Base-by-base conservation (phyloP, 106 monocot species). In the Phalaenopsis equestris region DNA sequence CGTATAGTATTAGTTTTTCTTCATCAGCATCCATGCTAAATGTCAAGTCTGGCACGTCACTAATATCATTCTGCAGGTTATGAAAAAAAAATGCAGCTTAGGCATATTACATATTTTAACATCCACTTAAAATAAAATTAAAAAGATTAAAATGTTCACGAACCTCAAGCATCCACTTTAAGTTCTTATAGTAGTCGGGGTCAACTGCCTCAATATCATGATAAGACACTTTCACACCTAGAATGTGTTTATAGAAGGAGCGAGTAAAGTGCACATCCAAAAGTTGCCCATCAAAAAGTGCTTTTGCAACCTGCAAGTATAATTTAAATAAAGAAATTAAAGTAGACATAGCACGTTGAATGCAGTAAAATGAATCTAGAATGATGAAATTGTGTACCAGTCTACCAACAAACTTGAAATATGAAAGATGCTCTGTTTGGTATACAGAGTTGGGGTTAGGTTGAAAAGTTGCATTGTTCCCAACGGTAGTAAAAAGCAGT, bases 81-180 rank as follows among this genome's bases (percentile, higher is more conserved):
- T 81, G 76, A 39, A 30, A 38, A 41, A 3, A 56, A 73, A 75
- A 19, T 75, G 57, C 11, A 75, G 17, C 57, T 73, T 41, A 18
- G 9, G 3, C 14, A 30, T 18, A 65, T 67, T 47, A 67, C 15
- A 52, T 52, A 30, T 61, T 48, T 36, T 47, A 65, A 9, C 18
- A 41, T 14, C 76, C 43, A 8, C 36, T 47, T 76, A 67, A 75
- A 5, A 55, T 41, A 30, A 6, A 39, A 21, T 52, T 12, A 52
- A 38, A 45, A 12, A 10, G 11, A 52, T 12, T 12, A 14, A 2
- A 52, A 12, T 52, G 3, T 52, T 73, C 75, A 68, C 81, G 36
- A 75, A 90, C 93, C 90, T 93, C 90, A 67, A 93, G 93, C 93
- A 93, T 93, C 93, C 93, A 93, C 65, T 93, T 93, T 73, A 93